These are phyloP conservation scores for Dalbergia cultrata DNA, from an alignment of 306 rosid genomes.

Conservation along the genomic window DNA sequence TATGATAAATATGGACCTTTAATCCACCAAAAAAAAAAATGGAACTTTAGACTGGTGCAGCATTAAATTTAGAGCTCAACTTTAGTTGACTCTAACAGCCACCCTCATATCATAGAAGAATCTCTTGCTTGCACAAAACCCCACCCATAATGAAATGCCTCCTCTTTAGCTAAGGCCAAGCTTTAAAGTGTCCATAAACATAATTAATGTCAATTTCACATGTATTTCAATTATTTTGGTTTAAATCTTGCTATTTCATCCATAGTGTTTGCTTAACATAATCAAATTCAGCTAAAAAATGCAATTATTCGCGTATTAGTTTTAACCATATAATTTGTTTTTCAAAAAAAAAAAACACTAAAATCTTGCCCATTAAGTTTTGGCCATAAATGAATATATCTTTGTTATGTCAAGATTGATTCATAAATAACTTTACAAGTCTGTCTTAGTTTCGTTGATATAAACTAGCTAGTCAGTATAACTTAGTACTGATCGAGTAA, in stretches of 20 bases:
- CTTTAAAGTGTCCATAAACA: constrained; percentile 33
- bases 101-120: constrained; percentile 42
- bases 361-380: background rate
- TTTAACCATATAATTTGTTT: background rate
- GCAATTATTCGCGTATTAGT: too few species aligned
- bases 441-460: background rate
- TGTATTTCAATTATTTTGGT: constrained; percentile 13
- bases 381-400: background rate
- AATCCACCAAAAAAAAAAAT: background rate
- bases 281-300: background rate
- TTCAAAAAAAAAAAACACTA: background rate
- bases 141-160: constrained; percentile 42
- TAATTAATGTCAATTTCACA: background rate
- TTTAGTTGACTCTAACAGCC: constrained; percentile 47
- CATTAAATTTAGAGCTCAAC: constrained; percentile 48
- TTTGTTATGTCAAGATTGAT: background rate
- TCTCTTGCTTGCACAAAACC: constrained; percentile 51
- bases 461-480: constrained; percentile 27
- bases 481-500: constrained; percentile 40
- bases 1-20: background rate
- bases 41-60: constrained; percentile 54
- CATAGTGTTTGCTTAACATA: constrained; percentile 14
- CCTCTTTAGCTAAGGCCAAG: constrained; percentile 29
- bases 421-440: background rate
- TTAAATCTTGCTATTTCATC: background rate